A percentile compares a stretch with the other conserved stretches of the same genome.
Evolutionary conservation across 495 filamentous ascomycete species (phyloP).

Genomic region (Stereocaulon alpinum): DNA sequence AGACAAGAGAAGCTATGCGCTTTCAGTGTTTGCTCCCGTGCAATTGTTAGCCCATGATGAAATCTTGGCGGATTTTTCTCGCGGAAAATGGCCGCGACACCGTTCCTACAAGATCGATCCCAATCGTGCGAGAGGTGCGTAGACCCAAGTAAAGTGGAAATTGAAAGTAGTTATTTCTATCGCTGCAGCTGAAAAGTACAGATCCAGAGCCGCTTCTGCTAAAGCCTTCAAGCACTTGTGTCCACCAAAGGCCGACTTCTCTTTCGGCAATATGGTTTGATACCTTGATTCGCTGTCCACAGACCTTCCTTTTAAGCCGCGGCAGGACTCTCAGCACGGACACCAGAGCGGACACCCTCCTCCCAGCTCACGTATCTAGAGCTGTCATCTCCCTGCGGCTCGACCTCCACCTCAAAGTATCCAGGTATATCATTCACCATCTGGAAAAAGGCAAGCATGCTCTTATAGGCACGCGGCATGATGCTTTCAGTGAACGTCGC

Average conservation of each 20-base stretch:
- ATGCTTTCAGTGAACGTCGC: conserved; percentile 32
- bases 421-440: conserved; percentile 26
- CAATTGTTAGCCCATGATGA: neutral
- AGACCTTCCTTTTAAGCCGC: neutral
- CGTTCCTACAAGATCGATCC: no score
- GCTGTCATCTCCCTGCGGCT: conserved; percentile 4
- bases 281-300: neutral
- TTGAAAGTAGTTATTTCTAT: no score
- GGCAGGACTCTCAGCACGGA: conserved; percentile 3
- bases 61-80: neutral
- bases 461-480: conserved; percentile 28
- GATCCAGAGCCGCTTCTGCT: no score
- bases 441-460: conserved; percentile 37
- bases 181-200: no score
- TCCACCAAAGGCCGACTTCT: no score
- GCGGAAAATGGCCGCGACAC: neutral
- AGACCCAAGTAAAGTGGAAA: no score
- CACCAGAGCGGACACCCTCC: neutral
- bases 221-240: no score
- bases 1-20: neutral
- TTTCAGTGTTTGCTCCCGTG: neutral
- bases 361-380: neutral
- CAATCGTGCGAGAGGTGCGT: no score
- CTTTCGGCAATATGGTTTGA: no score
- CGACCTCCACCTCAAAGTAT: conserved; percentile 23